Evolutionary conservation across 192 early-diverging fungal genomes (phyloP).

Genomic region (Glomus cerebriforme): DNA sequence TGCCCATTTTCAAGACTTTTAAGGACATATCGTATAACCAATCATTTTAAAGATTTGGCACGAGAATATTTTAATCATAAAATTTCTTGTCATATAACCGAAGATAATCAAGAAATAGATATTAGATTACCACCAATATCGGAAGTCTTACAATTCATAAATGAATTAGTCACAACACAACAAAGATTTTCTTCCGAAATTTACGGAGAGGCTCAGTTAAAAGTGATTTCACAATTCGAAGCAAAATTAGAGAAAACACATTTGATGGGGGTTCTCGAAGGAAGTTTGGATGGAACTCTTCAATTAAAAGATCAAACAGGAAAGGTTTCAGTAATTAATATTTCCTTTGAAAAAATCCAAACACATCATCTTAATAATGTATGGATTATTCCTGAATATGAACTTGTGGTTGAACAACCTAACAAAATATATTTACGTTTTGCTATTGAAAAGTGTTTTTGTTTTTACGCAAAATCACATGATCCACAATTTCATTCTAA

Average conservation of each 20-base stretch:
- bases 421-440: neutral
- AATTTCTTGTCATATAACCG: neutral
- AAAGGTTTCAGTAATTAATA: neutral
- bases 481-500: too few relatives aligned
- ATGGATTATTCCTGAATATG: constrained; percentile 11
- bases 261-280: constrained; percentile 3
- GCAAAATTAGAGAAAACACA: too few relatives aligned
- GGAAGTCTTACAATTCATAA: neutral
- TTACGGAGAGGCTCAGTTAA: neutral
- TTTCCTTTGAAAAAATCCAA: neutral
- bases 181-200: neutral
- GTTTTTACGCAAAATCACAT: neutral
- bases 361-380: constrained; percentile 1
- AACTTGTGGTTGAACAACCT: neutral
- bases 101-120: neutral
- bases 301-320: neutral
- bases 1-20: neutral
- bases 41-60: neutral
- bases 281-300: constrained; percentile 3
- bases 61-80: constrained; percentile 1
- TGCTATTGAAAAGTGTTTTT: constrained; percentile 9
- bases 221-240: neutral
- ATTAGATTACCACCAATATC: neutral
- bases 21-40: neutral
- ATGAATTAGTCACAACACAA: too few relatives aligned